phyloP scores from a whole-genome alignment of 1,284 basidiomycete species.

The Farysia itapuensis region DNA sequence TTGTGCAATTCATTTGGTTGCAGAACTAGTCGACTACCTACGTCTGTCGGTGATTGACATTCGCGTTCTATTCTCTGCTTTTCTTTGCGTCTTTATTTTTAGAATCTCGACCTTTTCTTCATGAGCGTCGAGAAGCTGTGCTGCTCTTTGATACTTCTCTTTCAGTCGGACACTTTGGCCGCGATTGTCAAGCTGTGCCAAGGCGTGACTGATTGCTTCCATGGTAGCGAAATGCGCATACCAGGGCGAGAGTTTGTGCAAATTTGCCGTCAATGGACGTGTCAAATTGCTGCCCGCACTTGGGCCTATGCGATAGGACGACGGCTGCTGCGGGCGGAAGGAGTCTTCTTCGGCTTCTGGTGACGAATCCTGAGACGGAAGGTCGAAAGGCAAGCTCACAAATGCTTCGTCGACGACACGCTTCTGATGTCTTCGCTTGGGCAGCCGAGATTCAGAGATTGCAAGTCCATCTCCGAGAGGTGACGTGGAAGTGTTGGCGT shows the following conservation, averaged over 20 bases:
- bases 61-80: constrained; percentile 17
- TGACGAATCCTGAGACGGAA: background rate
- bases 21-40: too few species aligned
- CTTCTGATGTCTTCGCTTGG: constrained; percentile 14
- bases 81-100: constrained; percentile 12
- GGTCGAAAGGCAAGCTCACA: constrained; percentile 17
- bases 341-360: constrained; percentile 1
- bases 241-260: constrained; percentile 19
- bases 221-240: constrained; percentile 34
- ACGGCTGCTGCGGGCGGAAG: background rate
- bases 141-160: constrained; percentile 11
- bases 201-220: constrained; percentile 20
- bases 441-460: constrained; percentile 5
- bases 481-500: constrained; percentile 8
- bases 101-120: constrained; percentile 25
- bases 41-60: too few species aligned
- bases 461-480: too few species aligned
- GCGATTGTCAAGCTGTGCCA: constrained; percentile 6
- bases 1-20: too few species aligned
- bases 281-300: background rate
- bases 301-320: constrained; percentile 10
- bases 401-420: constrained; percentile 22
- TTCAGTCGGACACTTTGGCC: constrained; percentile 6
- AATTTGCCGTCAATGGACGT: constrained; percentile 3
- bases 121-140: constrained; percentile 11